Percentiles rank a stretch among this genome's conserved stretches.
These are phyloP conservation scores for Arachnopeziza araneosa DNA, from an alignment of 2,329 filamentous ascomycete genomes.

Conservation along the genomic window DNA sequence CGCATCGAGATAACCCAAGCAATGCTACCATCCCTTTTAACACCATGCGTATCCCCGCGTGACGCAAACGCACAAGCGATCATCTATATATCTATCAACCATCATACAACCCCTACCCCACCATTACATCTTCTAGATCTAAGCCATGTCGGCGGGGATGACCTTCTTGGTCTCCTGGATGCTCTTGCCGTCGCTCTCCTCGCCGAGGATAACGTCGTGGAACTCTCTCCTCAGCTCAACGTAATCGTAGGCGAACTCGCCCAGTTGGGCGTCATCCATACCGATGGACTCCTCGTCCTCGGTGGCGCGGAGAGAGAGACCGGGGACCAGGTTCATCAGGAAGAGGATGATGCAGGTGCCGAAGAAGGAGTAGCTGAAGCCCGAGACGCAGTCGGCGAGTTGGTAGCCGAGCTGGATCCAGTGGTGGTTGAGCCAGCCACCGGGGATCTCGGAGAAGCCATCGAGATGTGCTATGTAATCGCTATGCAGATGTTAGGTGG, in stretches of 20 bases:
- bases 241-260: conserved; percentile 94
- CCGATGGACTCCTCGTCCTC: conserved; percentile 79
- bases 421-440: conserved; percentile 79
- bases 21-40: neutral
- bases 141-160: neutral
- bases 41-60: neutral
- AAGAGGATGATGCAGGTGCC: conserved; percentile 76
- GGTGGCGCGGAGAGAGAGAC: conserved; percentile 65
- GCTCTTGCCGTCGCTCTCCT: conserved; percentile 8
- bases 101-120: neutral
- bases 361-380: conserved; percentile 71
- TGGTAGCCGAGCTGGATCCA: conserved; percentile 83
- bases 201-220: conserved; percentile 26
- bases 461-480: conserved; percentile 81
- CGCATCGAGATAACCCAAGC: neutral
- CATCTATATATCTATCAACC: neutral
- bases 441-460: conserved; percentile 58
- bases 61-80: neutral
- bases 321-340: conserved; percentile 72
- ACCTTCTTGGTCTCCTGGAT: neutral
- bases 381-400: conserved; percentile 72
- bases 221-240: conserved; percentile 71
- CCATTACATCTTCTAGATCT: neutral
- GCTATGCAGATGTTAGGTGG: conserved; percentile 51
- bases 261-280: conserved; percentile 85